Conservation (phyloP, 2,329 filamentous ascomycete genomes). For the Lasiodiplodia citricola region DNA sequence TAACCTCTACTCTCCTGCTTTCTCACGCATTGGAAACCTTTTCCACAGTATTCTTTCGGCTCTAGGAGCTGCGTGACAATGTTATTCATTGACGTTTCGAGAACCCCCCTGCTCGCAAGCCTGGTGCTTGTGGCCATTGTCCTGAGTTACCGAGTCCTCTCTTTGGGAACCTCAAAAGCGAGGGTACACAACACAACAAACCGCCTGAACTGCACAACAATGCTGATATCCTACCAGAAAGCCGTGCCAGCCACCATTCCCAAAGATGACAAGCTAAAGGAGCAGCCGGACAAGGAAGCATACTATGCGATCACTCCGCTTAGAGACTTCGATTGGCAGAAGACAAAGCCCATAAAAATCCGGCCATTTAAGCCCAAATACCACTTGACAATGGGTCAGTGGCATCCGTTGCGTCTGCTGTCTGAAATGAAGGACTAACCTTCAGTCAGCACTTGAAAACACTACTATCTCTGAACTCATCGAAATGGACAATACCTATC, state of each 20-base stretch:
- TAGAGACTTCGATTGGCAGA: constrained; percentile 56
- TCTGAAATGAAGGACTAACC: background rate
- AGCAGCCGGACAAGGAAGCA: constrained; percentile 31
- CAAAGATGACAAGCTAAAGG: background rate
- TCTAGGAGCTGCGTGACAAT: background rate
- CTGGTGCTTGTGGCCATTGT: background rate
- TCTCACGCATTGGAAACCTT: background rate
- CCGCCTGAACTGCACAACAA: background rate
- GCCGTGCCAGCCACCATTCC: background rate
- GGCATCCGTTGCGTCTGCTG: background rate
- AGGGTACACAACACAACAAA: background rate
- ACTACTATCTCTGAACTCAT: constrained; percentile 61
- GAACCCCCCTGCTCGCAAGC: background rate
- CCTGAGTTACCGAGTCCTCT: background rate
- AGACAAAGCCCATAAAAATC: constrained; percentile 58
- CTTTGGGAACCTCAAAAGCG: background rate
- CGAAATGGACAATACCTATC: constrained; percentile 65
- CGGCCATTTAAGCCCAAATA: constrained; percentile 67
- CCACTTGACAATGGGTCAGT: constrained; percentile 66
- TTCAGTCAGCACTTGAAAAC: constrained; percentile 56
- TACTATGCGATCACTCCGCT: constrained; percentile 55
- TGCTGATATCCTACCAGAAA: background rate
- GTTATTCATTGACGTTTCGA: background rate
- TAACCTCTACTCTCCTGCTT: background rate
- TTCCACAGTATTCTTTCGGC: background rate